phyloP scores from a whole-genome alignment of 139 green algal genomes.

The Dunaliella primolecta region DNA sequence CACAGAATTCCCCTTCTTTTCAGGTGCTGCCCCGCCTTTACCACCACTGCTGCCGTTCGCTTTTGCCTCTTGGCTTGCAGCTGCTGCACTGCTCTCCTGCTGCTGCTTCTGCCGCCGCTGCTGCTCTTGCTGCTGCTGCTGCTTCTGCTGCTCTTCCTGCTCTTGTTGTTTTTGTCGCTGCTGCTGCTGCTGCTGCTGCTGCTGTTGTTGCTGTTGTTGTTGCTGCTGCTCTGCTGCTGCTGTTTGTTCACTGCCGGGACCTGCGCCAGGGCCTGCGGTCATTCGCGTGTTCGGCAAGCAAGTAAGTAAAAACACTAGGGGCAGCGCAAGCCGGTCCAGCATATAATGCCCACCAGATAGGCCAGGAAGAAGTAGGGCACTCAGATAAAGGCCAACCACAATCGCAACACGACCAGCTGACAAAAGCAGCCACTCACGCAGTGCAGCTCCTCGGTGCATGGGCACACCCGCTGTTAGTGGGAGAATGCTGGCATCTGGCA shows the following conservation, averaged over 20 bases:
- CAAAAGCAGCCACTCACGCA: too few species aligned
- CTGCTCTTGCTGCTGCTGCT: slow-evolving; percentile 6
- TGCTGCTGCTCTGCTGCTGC: background rate
- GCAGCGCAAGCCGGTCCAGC: too few species aligned
- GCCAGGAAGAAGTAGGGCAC: too few species aligned
- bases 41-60: background rate
- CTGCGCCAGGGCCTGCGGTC: background rate
- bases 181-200: slow-evolving; percentile 12
- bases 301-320: too few species aligned
- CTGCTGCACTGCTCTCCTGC: background rate
- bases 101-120: slow-evolving; percentile 8
- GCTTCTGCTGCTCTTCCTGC: slow-evolving; percentile 17
- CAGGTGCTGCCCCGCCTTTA: background rate
- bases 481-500: too few species aligned
- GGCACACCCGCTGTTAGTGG: too few species aligned
- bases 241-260: background rate
- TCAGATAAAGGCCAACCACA: too few species aligned
- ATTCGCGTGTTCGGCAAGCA: too few species aligned
- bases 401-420: too few species aligned
- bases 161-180: slow-evolving; percentile 15
- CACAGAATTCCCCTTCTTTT: background rate
- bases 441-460: too few species aligned
- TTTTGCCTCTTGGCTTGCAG: slow-evolving; percentile 2
- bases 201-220: slow-evolving; percentile 9
- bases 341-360: too few species aligned